Percentiles rank a stretch among this genome's conserved stretches.
phyloP scores from a whole-genome alignment of 495 filamentous ascomycete genomes.

The Xylaria flabelliformis region DNA sequence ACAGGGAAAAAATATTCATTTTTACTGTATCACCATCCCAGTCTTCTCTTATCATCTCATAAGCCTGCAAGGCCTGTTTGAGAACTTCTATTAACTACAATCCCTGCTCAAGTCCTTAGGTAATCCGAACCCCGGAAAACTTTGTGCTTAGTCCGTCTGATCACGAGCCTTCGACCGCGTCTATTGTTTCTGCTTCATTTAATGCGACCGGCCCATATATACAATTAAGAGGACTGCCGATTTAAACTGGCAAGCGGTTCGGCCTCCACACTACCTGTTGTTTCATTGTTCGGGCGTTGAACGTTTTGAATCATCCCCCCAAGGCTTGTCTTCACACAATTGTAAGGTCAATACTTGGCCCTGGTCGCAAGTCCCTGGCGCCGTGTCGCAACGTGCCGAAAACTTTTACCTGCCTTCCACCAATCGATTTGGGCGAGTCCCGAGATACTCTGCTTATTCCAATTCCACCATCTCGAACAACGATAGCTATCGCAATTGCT shows the following conservation, averaged over 20 bases:
- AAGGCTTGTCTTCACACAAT: not conserved
- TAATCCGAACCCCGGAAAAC: constrained; percentile 20
- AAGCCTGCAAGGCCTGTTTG: not conserved
- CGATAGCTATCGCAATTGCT: not conserved
- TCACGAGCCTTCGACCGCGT: constrained; percentile 30
- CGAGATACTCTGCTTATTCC: constrained; percentile 31
- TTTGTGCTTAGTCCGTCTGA: constrained; percentile 9
- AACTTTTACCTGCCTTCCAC: not conserved
- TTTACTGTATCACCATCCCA: not conserved
- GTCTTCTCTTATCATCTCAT: constrained; percentile 11
- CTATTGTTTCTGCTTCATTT: not conserved
- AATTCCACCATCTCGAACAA: constrained; percentile 28
- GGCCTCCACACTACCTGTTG: not conserved
- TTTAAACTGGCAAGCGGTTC: not conserved
- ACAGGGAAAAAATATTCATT: not conserved
- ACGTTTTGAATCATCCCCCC: not conserved
- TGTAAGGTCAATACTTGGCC: not conserved
- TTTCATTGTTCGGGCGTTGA: not conserved
- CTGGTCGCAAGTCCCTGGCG: not conserved
- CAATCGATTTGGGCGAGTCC: not conserved
- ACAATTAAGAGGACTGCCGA: not conserved
- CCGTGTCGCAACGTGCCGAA: not conserved
- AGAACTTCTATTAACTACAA: not conserved
- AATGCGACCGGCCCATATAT: not conserved
- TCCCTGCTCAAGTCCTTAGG: constrained; percentile 3